A percentile compares a stretch with the other conserved stretches of the same genome.
Conservation (phyloP, 2,329 filamentous ascomycete species). For the Fusarium irregulare region DNA sequence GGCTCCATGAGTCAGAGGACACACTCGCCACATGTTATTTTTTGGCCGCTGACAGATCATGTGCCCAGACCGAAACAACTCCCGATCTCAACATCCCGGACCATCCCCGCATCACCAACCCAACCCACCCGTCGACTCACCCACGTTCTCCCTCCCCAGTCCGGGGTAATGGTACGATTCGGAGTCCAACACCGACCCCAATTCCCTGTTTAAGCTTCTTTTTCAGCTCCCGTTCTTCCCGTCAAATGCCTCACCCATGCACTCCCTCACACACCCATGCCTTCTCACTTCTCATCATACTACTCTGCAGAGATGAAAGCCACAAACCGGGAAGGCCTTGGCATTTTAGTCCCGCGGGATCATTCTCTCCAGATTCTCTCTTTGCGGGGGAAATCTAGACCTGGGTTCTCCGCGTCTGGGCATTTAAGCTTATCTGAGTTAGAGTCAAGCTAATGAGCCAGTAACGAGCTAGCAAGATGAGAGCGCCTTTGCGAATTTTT, state of each 20-base stretch:
- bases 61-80: neutral
- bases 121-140: neutral
- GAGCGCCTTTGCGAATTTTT: neutral
- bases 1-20: neutral
- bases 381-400: neutral
- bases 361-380: neutral
- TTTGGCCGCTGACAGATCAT: neutral
- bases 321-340: conserved; percentile 5
- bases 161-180: neutral
- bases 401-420: conserved; percentile 9
- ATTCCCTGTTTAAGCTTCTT: neutral
- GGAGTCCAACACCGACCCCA: neutral
- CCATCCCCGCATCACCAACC: neutral
- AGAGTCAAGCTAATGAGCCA: neutral
- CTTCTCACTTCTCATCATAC: neutral
- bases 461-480: neutral
- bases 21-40: too few species aligned
- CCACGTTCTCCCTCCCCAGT: neutral
- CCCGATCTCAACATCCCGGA: neutral
- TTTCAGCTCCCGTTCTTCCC: conserved; percentile 2
- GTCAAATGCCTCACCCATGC: neutral
- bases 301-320: neutral
- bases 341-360: conserved; percentile 1
- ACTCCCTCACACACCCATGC: neutral
- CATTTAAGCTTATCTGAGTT: conserved; percentile 9